Evolutionary conservation across 2,329 filamentous ascomycete genomes (phyloP), one percentile per base, ranked within the genome.

Genomic region (Aspergillus oerlinghausenensis): DNA sequence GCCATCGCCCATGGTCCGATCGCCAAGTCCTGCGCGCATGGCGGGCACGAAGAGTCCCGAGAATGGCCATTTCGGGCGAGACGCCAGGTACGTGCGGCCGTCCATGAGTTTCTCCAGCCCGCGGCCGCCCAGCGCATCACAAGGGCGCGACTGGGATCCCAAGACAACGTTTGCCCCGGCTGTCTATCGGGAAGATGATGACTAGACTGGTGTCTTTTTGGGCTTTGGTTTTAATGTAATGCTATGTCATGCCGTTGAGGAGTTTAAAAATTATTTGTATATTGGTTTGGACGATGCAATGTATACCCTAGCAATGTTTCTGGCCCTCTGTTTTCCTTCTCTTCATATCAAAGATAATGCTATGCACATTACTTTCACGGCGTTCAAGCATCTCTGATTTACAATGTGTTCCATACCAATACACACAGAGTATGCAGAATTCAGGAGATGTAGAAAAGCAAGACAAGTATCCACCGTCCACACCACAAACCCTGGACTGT

Each of bases 71-170:
- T 76, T 76, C 58, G 75, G 73, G 23, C 70, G 72, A 8, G 77
- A 80, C 55, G 75, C 77, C 23, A 73, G 73, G 57, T 82, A 81
- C 62, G 70, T 73, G 47, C 77, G 73, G 32, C 79, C 80, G 0
- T 72, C 73, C 3, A 67, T 78, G 63, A 80, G 78, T 51, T 82
- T 81, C 63, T 80, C 79, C 0, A 70, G 70, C 6, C 79, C 79
- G 6, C 73, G 76, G 50, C 73, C 77, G 10, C 77, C 77, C 14
- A 73, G 64, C 26, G 63, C 67, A 21, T 56, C 63, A 1, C 63
- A 66, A 19, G 50, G 56, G 3, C 69, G 66, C 32, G 72, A 72
- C 3, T 76, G 73, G 73, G 70, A 75, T 59, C 72, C 71, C 0
- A 58, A 68, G 26, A 43, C 70, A n/a, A 71, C 71, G 1, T 75